Percentiles rank a stretch among this genome's conserved stretches.
These are phyloP conservation scores for Lactuca saligna DNA, from an alignment of 129 eudicot species.

Conservation along the genomic window DNA sequence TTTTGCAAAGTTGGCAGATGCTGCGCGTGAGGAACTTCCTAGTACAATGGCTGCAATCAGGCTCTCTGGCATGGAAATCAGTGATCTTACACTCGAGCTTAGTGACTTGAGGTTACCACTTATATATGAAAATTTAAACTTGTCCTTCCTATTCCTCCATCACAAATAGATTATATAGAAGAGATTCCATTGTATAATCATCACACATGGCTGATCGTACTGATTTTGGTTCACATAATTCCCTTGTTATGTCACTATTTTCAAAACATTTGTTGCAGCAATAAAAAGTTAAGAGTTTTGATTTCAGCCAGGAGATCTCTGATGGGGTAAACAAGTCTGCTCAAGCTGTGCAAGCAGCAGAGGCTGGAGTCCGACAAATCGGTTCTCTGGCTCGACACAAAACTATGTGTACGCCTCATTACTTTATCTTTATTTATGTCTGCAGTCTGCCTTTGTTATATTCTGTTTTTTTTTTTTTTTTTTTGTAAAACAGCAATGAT, in stretches of 20 bases:
- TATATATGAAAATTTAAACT: no score
- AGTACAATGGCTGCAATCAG: constrained; percentile 91
- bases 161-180: no score
- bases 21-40: constrained; percentile 86
- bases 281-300: not conserved
- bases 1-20: constrained; percentile 79
- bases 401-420: constrained; percentile 53
- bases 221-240: not conserved
- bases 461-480: constrained; percentile 9
- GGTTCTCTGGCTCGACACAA: constrained; percentile 71
- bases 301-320: constrained; percentile 80
- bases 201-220: no score
- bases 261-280: constrained; percentile 8
- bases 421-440: no score
- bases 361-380: constrained; percentile 77
- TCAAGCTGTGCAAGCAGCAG: constrained; percentile 90
- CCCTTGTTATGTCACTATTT: not conserved
- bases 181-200: no score
- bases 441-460: no score
- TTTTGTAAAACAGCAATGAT: constrained; percentile 62
- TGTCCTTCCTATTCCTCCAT: no score
- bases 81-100: constrained; percentile 86
- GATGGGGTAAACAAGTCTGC: constrained; percentile 84
- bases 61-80: constrained; percentile 88
- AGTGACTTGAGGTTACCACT: constrained; percentile 67